Evolutionary conservation across 1,284 basidiomycete species (phyloP), one percentile per base, ranked within the genome.

Genomic region (Leucoagaricus sp.): DNA sequence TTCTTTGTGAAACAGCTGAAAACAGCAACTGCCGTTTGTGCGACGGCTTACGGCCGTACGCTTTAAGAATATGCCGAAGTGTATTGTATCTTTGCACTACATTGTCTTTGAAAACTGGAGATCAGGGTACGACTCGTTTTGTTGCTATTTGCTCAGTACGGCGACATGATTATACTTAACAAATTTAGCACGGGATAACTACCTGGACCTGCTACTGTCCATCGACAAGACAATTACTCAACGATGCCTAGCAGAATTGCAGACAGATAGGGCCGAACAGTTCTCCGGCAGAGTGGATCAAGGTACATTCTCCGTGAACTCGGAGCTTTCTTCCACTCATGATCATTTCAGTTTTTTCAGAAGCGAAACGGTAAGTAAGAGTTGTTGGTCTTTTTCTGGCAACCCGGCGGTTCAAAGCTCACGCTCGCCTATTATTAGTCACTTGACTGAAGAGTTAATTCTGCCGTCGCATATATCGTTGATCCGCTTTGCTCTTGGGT

Each of bases 401-500:
- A 40, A 7, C 1, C 50, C 8, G 19, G 19, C 4, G 40, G 8
- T 41, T 6, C 4, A 41, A 21, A 6, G 6, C 40, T 5, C 19
- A 23, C 5, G 40, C 23, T 23, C 38, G 26, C 42, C 10, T 36
- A 41, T 47, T 28, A 13, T 31, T n/a, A 57, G 55, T 15, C 10
- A 46, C 28, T 46, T 57, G 13, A 17, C 25, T 15, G 41, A 51
- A 46, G 55, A 29, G 1, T 10, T 21, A n/a, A 46, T 47, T 12
- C 25, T 28, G 9, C 49, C 55, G 21, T 10, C 23, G 15, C 42
- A 33, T 23, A 17, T 57, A 4, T 33, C 55, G 8, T 28, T 46
- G 44, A 52, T 57, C 48, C 55, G 55, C 13, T 57, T 47, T 40
- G 49, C 49, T 47, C 49, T 57, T 15, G 55, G 41, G 31, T 47